phyloP scores from a whole-genome alignment of 202 grass and related monocot genomes.

The Hordeum pubiflorum region DNA sequence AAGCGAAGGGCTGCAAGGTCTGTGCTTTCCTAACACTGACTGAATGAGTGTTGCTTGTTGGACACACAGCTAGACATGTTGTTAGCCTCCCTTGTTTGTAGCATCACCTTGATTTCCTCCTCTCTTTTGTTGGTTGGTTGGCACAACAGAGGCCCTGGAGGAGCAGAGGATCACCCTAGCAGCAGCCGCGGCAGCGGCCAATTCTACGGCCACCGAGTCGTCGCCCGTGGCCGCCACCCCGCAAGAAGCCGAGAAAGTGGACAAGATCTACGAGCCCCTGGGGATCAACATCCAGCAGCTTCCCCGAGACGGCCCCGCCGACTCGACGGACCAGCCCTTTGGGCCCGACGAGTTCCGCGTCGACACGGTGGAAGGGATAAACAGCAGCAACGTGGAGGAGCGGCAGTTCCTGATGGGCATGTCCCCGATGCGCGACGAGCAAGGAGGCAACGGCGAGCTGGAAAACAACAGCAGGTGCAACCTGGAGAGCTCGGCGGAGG shows the following conservation, averaged over 20 bases:
- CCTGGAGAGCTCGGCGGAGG: slow-evolving; percentile 34
- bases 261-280: slow-evolving; percentile 51
- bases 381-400: slow-evolving; percentile 38
- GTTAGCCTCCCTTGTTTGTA: not conserved
- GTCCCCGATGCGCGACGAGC: slow-evolving; percentile 21
- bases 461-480: not conserved
- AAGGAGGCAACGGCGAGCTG: slow-evolving; percentile 28
- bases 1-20: slow-evolving; percentile 17
- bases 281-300: slow-evolving; percentile 46
- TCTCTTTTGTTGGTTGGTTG: not conserved
- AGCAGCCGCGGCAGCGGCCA: not conserved
- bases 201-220: not conserved
- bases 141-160: slow-evolving; percentile 1
- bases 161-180: slow-evolving; percentile 3
- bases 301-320: slow-evolving; percentile 25
- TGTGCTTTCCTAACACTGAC: slow-evolving; percentile 7
- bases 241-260: slow-evolving; percentile 39
- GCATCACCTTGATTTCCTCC: not conserved
- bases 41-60: not conserved
- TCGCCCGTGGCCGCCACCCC: slow-evolving; percentile 20
- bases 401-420: slow-evolving; percentile 55
- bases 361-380: slow-evolving; percentile 36
- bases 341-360: slow-evolving; percentile 25
- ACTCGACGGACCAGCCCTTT: slow-evolving; percentile 19
- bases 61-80: not conserved